A percentile compares a stretch with the other conserved stretches of the same genome.
Conservation (phyloP, 495 filamentous ascomycete genomes). For the Lasiosphaeria ovina region DNA sequence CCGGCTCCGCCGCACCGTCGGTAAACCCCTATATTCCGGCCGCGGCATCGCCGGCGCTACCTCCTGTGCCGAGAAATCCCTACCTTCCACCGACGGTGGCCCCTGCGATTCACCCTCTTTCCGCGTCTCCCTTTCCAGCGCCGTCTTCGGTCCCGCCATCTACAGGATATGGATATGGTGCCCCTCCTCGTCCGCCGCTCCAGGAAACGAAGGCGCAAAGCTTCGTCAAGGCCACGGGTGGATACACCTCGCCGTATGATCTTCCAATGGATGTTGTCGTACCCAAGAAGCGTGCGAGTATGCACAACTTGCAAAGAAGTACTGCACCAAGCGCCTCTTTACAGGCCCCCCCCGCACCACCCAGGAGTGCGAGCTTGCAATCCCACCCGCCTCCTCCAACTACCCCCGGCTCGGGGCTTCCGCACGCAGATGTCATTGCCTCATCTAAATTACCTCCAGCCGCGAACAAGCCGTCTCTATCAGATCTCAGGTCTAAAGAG, state of each 20-base stretch:
- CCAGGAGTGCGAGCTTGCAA: constrained; percentile 62
- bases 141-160: constrained; percentile 44
- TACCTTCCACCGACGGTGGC: constrained; percentile 31
- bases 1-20: constrained; percentile 3
- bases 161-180: constrained; percentile 40
- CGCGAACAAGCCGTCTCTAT: constrained; percentile 23
- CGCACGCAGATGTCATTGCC: constrained; percentile 31
- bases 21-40: constrained; percentile 25
- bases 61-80: constrained; percentile 33
- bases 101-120: constrained; percentile 25
- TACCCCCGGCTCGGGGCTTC: constrained; percentile 32
- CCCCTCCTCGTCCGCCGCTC: constrained; percentile 38
- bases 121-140: constrained; percentile 32
- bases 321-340: constrained; percentile 41
- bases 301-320: constrained; percentile 37
- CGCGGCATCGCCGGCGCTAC: constrained; percentile 20
- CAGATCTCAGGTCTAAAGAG: constrained; percentile 38
- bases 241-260: constrained; percentile 92
- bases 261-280: constrained; percentile 83
- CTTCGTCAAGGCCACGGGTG: constrained; percentile 85
- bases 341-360: constrained; percentile 45
- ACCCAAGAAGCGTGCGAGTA: constrained; percentile 57
- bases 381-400: constrained; percentile 37
- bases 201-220: constrained; percentile 63
- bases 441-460: constrained; percentile 22